Evolutionary conservation across 169 alveolate species (phyloP), one percentile per base, ranked within the genome.

Genomic region (Plasmodium reichenowi): DNA sequence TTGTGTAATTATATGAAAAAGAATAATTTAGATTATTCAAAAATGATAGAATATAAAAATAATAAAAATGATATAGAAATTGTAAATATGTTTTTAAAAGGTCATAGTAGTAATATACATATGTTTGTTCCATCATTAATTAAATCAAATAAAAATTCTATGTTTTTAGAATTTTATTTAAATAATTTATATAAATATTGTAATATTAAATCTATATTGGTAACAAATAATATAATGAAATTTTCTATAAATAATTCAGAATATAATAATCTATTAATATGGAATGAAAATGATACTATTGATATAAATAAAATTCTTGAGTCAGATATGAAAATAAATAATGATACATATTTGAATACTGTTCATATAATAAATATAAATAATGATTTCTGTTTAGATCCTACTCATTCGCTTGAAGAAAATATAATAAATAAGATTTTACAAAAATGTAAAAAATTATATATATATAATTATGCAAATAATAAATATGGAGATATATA

Each of bases 361-460:
- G 38, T 78, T 10, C 89, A 78, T 26, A 78, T 78, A 26, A 78
- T 78, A 66, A 78, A 78, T 47, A 64, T n/a, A 38, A 78, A 52
- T 78, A 70, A 66, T 2, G 13, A 7, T 0, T 7, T 78, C 32
- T 68, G 10, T 17, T 22, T 22, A 15, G 15, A 45, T 8, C 10
- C 47, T 56, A 15, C 22, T 56, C 8, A 22, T 3, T 56, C 64
- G 12, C 0, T 52, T 48, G 67, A 62, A 75, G 56, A 13, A 8
- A n/a, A 71, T 78, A 2, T 63, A 50, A 20, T 63, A 50, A n/a
- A 4, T 32, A 54, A 13, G 6, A 22, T 59, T 24, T 20, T 24
- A 22, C 54, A 56, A 38, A 58, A 4, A 48, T 56, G 73, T 5
- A 68, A 43, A n/a, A 45, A 56, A n/a, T n/a, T 83, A 10, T 83